Base-by-base conservation (phyloP, 208 protist species). In the Endotrypanum monterogeii region DNA sequence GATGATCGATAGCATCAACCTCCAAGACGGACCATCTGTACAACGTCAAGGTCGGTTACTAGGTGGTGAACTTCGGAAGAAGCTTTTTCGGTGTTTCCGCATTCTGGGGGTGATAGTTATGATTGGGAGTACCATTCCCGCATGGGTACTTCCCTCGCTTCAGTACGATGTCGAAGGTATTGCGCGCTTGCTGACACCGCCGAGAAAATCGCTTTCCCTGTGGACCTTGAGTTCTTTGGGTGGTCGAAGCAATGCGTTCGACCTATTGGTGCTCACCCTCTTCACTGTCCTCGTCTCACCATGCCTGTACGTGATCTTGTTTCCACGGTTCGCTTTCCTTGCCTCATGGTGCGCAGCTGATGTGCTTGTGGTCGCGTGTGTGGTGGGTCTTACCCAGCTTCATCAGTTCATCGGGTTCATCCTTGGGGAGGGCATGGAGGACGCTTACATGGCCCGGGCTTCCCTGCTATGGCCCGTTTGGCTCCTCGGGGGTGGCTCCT, bases 281-380 rank as follows among this genome's bases (percentile, higher is more conserved):
- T 46, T 85, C 14, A 91, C 87, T 1, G 70, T 92, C 3, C 52
- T 89, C 5, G 35, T 91, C 16, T 79, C 80, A 0, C 91, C 91
- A 11, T 71, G 73, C 48, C 20, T 90, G 3, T 89, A 84, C 51
- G 61, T 74, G n/a, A 23, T 74, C 4, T 41, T 80, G 11, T 84
- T 78, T 52, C 73, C 68, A 1, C 37, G 60, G 0, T 69, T 16
- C 28, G 11, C 55, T 7, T 83, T 92, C 41, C 39, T 98, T 7
- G 85, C 94, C n/a, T 96, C 98, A 39, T 99, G 98, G 97, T 90
- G 87, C 25, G 89, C 87, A 0, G 79, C 90, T 3, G 95, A 99
- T 67, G 97, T 96, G 9, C 85, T 98, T 62, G 67, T 98, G 20
- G 46, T 98, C 3, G 90, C 88, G 35, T 92, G 98, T 60, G 60